Base-by-base conservation (phyloP, 257 asterid genomes). In the Jaltomata sinuosa region DNA sequence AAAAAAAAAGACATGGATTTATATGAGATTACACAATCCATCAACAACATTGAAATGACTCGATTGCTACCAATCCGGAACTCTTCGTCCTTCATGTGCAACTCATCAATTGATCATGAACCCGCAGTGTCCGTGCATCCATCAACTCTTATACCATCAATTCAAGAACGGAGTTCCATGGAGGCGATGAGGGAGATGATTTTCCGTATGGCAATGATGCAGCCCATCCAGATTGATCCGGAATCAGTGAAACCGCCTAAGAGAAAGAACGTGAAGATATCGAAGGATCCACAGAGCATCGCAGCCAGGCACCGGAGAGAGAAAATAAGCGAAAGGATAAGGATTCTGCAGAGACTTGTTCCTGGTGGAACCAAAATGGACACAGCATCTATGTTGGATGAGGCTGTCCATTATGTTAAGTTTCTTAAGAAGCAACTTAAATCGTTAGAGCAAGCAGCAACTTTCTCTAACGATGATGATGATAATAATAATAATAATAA, bases 121-220 rank as follows among this genome's bases (percentile, higher is more conserved):
- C 50, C 82, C 3, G 11, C 19, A 34, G 14, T 19, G 61, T n/a
- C 31, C 64, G 27, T 27, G 52, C 31, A n/a, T n/a, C 45, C 36
- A 67, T 8, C 31, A 67, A 4, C 1, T 59, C 38, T 19, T 79
- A 14, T 16, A 45, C 53, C 19, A 11, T 53, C 11, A 25, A 82
- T 74, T 40, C 89, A 10, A 16, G 67, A 85, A 49, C 49, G 76
- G n/a, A 86, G 79, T 36, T 83, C 92, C 9, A 83, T 89, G 91
- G 92, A 86, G 7, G 89, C 87, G 0, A 91, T 92, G 94, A 84
- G 94, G 42, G 95, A 92, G 82, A 91, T 91, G 93, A 88, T 92
- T 2, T 92, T 91, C 79, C 77, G 88, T 10, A 88, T 89, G 34
- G 93, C 92, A 7, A 32, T 32, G 36, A 32, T 32, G 36, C 36